Evolutionary conservation across 2,329 filamentous ascomycete species (phyloP).

Genomic region (Scytalidium lignicola): DNA sequence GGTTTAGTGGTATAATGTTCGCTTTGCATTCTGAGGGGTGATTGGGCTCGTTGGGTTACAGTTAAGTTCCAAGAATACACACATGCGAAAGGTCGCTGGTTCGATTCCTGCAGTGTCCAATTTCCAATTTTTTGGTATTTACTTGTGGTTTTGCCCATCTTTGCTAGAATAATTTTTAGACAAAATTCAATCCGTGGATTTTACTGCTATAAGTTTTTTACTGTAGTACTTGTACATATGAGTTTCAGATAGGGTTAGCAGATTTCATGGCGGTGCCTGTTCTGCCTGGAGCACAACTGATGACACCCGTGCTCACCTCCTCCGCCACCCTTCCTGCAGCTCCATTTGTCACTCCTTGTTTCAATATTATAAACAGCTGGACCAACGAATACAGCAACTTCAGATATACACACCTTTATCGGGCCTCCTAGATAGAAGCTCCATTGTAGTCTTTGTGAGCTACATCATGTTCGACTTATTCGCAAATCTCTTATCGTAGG

Average conservation of each 20-base stretch:
- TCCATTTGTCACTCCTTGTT: neutral
- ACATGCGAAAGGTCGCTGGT: neutral
- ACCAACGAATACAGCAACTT: neutral
- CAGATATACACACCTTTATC: neutral
- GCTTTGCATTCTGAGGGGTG: neutral
- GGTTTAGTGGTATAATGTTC: neutral
- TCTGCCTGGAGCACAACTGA: neutral
- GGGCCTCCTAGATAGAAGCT: neutral
- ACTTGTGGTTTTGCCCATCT: neutral
- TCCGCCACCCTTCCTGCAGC: neutral
- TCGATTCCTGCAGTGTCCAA: neutral
- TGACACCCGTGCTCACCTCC: neutral
- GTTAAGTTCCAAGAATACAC: neutral
- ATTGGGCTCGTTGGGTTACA: neutral
- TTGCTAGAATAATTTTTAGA: too few species aligned
- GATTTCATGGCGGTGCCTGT: neutral
- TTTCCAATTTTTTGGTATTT: neutral
- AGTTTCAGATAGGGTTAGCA: neutral
- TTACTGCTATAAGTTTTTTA: too few species aligned
- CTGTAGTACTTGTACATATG: too few species aligned
- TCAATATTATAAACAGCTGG: neutral
- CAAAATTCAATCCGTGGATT: too few species aligned
- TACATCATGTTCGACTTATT: conserved; percentile 69
- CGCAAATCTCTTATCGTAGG: conserved; percentile 73
- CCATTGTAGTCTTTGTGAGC: neutral